Conservation (phyloP, 2,329 filamentous ascomycete species). For the Sporothrix humicola region DNA sequence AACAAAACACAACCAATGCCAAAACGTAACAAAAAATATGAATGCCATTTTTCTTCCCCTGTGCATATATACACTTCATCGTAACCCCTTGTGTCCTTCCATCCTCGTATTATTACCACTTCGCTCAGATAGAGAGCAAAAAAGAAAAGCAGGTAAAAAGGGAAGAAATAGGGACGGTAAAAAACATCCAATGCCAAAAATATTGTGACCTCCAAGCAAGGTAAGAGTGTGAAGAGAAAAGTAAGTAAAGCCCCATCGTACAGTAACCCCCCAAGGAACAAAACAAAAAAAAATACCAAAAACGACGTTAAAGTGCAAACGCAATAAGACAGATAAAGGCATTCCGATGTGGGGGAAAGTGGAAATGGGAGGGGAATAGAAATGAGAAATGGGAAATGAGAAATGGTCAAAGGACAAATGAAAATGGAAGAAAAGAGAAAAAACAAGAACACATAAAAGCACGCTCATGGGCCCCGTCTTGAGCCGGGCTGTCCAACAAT, state of each 20-base stretch:
- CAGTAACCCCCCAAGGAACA: not conserved
- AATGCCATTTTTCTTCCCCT: not conserved
- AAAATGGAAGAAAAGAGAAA: not conserved
- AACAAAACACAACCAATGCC: not conserved
- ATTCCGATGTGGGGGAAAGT: conserved; percentile 1
- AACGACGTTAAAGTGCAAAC: not conserved
- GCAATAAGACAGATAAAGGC: not conserved
- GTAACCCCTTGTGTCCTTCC: not conserved
- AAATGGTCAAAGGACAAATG: conserved; percentile 3
- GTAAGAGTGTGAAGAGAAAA: conserved; percentile 1
- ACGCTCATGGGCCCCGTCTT: not conserved
- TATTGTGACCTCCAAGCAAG: not conserved
- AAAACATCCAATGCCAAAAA: conserved; percentile 24
- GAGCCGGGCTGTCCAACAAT: not conserved
- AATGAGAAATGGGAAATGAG: conserved; percentile 2
- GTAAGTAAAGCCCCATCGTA: not conserved
- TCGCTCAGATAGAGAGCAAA: not conserved
- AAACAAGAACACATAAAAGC: not conserved
- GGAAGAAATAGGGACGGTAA: not conserved
- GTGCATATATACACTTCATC: not conserved
- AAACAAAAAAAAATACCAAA: not conserved
- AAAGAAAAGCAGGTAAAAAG: not conserved
- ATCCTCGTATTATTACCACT: conserved; percentile 20
- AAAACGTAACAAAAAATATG: not conserved
- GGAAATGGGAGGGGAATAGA: not conserved